Conservation (phyloP, 768 basidiomycete genomes). For the Serendipita sp. region DNA sequence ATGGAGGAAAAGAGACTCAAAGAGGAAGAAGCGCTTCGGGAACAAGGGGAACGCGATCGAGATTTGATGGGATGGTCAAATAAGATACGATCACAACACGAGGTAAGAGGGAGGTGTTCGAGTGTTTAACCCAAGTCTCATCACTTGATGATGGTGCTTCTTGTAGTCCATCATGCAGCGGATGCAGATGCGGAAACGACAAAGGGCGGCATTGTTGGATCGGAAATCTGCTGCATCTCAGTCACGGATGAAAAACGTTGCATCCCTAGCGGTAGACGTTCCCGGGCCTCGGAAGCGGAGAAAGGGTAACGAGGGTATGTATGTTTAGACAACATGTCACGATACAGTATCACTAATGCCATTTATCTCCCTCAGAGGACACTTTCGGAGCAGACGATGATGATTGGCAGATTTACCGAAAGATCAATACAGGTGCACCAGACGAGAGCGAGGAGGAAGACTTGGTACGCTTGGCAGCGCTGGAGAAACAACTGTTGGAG, state of each 20-base stretch:
- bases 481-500: conserved; percentile 68
- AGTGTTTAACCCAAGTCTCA: too few relatives aligned
- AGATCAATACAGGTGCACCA: conserved; percentile 58
- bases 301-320: conserved; percentile 56
- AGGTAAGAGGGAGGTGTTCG: conserved; percentile 29
- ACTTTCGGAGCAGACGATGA: conserved; percentile 87
- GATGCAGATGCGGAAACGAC: conserved; percentile 68
- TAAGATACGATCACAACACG: conserved; percentile 61
- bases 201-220: conserved; percentile 70
- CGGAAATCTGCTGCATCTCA: conserved; percentile 91
- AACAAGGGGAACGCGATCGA: conserved; percentile 57
- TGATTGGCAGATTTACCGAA: conserved; percentile 95
- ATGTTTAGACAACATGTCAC: not conserved
- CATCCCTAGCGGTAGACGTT: conserved; percentile 77
- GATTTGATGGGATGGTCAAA: conserved; percentile 61
- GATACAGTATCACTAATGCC: not conserved
- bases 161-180: conserved; percentile 56
- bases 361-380: conserved; percentile 43
- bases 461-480: conserved; percentile 42
- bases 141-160: too few relatives aligned
- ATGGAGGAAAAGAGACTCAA: conserved; percentile 21
- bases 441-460: conserved; percentile 88
- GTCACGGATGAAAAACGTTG: conserved; percentile 90
- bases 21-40: conserved; percentile 33
- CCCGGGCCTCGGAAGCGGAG: conserved; percentile 69